Evolutionary conservation across 2,329 filamentous ascomycete genomes (phyloP).

Genomic region (Trichoderma hamatum): DNA sequence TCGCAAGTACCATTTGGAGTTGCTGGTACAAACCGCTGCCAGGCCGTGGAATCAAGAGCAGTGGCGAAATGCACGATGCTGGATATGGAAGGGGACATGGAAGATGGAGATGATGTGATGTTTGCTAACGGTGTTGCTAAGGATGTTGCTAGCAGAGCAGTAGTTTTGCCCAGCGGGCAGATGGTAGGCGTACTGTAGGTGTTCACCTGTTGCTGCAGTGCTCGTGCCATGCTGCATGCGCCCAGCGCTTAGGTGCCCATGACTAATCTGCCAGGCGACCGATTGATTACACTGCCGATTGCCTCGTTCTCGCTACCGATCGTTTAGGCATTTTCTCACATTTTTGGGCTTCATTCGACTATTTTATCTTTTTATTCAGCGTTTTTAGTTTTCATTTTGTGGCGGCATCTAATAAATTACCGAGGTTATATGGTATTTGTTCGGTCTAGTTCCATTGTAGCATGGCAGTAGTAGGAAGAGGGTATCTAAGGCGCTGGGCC

Average conservation of each 20-base stretch:
- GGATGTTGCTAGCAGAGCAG: not conserved
- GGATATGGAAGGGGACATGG: not conserved
- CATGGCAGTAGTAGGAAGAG: not conserved
- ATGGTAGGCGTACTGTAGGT: too few species aligned
- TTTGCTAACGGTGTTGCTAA: not conserved
- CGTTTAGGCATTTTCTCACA: not conserved
- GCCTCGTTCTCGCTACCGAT: not conserved
- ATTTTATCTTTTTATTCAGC: not conserved
- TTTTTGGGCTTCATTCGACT: too few species aligned
- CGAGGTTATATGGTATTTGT: not conserved
- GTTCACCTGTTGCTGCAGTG: not conserved
- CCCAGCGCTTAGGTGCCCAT: not conserved
- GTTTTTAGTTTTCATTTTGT: not conserved
- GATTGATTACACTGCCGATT: not conserved
- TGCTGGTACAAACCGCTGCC: conserved; percentile 8
- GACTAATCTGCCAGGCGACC: not conserved
- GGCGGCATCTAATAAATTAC: not conserved
- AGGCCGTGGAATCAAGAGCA: not conserved
- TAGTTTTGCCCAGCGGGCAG: too few species aligned
- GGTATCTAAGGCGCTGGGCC: too few species aligned
- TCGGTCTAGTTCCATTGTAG: not conserved
- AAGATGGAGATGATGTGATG: not conserved
- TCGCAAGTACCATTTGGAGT: not conserved
- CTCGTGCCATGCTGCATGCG: not conserved
- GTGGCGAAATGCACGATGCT: conserved; percentile 22